These are phyloP conservation scores for Blechomonas ayalai DNA, from an alignment of 208 protist species.

Conservation along the genomic window DNA sequence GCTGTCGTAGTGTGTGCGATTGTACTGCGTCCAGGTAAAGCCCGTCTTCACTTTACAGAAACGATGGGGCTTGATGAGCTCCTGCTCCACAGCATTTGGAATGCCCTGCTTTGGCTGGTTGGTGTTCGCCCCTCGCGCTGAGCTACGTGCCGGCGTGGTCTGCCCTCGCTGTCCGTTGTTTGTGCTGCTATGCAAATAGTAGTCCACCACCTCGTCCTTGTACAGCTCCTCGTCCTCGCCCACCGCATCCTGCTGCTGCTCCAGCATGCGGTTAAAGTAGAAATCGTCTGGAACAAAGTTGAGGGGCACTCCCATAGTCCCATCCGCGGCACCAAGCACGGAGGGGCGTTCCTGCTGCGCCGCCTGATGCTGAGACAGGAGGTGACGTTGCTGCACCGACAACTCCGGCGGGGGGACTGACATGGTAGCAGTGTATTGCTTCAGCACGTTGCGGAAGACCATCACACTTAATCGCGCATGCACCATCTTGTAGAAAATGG, in stretches of 20 bases:
- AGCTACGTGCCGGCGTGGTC: not conserved
- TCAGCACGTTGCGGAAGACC: slow-evolving; percentile 56
- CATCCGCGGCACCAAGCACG: slow-evolving; percentile 4
- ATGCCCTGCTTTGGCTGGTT: not conserved
- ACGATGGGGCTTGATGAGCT: slow-evolving; percentile 94
- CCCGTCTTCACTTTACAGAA: slow-evolving; percentile 98
- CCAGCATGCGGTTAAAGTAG: slow-evolving; percentile 61
- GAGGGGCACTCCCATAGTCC: slow-evolving; percentile 31
- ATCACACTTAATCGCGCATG: slow-evolving; percentile 74
- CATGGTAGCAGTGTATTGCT: slow-evolving; percentile 16
- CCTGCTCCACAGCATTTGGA: not conserved
- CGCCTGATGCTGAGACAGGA: slow-evolving; percentile 33
- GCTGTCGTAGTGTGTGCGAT: slow-evolving; percentile 97
- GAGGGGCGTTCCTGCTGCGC: slow-evolving; percentile 9
- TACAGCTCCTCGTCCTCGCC: slow-evolving; percentile 83
- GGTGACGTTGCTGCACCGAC: slow-evolving; percentile 40
- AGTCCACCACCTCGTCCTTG: slow-evolving; percentile 78
- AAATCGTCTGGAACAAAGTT: slow-evolving; percentile 67
- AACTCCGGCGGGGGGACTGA: slow-evolving; percentile 33
- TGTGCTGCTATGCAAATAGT: slow-evolving; percentile 39
- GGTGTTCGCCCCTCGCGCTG: not conserved
- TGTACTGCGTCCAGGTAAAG: slow-evolving; percentile 98
- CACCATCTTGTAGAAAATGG: slow-evolving; percentile 72
- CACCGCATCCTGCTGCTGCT: slow-evolving; percentile 51
- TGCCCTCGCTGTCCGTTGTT: slow-evolving; percentile 8